Percentiles rank a stretch among this genome's conserved stretches.
phyloP scores from a whole-genome alignment of 805 yeast genomes.

The Novakomyces olei region DNA sequence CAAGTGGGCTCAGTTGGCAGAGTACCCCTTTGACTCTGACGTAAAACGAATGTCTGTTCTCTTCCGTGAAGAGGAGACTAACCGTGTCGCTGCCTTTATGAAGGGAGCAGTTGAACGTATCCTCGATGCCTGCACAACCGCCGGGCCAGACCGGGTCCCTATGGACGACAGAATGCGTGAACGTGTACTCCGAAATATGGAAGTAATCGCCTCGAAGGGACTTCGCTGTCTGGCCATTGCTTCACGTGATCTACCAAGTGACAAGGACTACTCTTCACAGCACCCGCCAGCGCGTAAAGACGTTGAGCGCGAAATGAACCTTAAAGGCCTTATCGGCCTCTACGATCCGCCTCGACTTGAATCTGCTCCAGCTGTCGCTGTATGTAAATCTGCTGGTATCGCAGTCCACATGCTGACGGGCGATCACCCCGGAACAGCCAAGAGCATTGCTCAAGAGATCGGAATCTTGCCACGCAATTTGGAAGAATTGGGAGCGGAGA shows the following conservation, averaged over 20 bases:
- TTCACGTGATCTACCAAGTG: constrained; percentile 14
- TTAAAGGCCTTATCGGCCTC: constrained; percentile 52
- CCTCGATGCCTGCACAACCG: constrained; percentile 13
- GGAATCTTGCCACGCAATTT: constrained; percentile 48
- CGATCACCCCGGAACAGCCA: constrained; percentile 59
- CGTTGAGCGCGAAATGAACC: constrained; percentile 32
- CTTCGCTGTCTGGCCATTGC: constrained; percentile 58
- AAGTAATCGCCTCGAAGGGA: constrained; percentile 38
- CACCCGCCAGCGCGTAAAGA: constrained; percentile 18
- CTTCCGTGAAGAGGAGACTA: constrained; percentile 15
- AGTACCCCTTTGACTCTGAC: constrained; percentile 55
- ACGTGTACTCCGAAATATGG: constrained; percentile 32
- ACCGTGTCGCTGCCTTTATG: constrained; percentile 20
- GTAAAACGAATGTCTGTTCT: constrained; percentile 52
- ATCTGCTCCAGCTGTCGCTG: constrained; percentile 39
- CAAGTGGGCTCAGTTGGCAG: constrained; percentile 30
- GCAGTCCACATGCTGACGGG: constrained; percentile 68
- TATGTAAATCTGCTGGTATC: constrained; percentile 54
- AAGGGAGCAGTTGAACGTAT: constrained; percentile 66
- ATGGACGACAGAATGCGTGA: constrained; percentile 22
- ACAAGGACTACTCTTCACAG: constrained; percentile 13
- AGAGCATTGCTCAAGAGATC: constrained; percentile 60
- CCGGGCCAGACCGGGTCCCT: constrained; percentile 10
- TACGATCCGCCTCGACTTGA: constrained; percentile 64
- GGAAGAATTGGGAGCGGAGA: constrained; percentile 19